Conservation (phyloP, 2,329 filamentous ascomycete species). For the Fusarium burgessii region DNA sequence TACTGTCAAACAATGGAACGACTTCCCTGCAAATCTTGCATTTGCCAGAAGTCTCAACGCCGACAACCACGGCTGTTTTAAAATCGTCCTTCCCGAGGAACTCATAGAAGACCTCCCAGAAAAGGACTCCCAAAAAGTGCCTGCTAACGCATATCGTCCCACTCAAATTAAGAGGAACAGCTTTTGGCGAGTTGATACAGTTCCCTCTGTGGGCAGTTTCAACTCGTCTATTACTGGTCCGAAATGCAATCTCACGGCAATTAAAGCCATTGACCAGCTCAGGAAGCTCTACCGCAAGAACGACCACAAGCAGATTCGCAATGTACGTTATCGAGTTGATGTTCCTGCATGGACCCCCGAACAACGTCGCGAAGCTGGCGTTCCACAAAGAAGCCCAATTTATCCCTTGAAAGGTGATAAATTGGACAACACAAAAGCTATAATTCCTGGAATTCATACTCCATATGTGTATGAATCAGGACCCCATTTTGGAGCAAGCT, state of each 20-base stretch:
- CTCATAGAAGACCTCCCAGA: conserved; percentile 50
- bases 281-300: conserved; percentile 53
- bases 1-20: conserved; percentile 51
- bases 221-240: conserved; percentile 42
- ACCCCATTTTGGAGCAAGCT: conserved; percentile 54
- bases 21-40: conserved; percentile 53
- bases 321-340: conserved; percentile 54
- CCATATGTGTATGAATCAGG: conserved; percentile 57
- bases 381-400: conserved; percentile 53
- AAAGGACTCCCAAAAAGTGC: conserved; percentile 47
- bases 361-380: conserved; percentile 52
- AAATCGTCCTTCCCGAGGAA: conserved; percentile 51
- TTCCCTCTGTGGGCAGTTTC: conserved; percentile 51
- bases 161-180: conserved; percentile 51
- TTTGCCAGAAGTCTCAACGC: conserved; percentile 50
- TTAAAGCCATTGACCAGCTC: conserved; percentile 50
- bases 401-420: conserved; percentile 54
- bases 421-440: conserved; percentile 52
- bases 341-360: conserved; percentile 54
- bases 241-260: conserved; percentile 43
- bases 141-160: conserved; percentile 54
- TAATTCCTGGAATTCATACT: conserved; percentile 56
- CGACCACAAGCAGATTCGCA: conserved; percentile 52
- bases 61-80: conserved; percentile 54
- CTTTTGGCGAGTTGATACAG: conserved; percentile 54